Conservation (phyloP, 441 rosid genomes). For the Gossypium aridum region DNA sequence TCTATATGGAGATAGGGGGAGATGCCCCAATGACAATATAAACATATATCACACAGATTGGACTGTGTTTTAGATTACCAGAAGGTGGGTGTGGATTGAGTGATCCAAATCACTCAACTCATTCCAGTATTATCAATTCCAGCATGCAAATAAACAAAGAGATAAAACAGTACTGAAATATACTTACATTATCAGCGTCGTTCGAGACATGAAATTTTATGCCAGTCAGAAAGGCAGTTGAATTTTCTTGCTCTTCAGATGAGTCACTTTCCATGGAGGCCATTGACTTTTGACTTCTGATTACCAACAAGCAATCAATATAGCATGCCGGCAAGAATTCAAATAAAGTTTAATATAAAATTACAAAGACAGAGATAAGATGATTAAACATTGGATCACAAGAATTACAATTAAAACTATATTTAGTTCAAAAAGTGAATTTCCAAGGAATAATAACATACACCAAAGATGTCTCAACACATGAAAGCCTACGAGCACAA, state of each 20-base stretch:
- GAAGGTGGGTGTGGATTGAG: neutral
- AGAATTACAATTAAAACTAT: neutral
- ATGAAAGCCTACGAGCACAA: neutral
- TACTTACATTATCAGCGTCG: slow-evolving; percentile 51
- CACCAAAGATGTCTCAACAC: neutral
- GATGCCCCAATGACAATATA: neutral
- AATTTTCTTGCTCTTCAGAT: slow-evolving; percentile 39
- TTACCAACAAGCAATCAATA: slow-evolving; percentile 24
- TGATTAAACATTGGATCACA: neutral
- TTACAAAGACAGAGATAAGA: neutral
- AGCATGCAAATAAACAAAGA: neutral
- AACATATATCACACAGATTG: neutral
- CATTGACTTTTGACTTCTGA: slow-evolving; percentile 16
- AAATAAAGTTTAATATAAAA: neutral
- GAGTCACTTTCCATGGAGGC: slow-evolving; percentile 39
- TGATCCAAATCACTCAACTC: neutral
- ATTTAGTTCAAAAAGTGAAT: neutral
- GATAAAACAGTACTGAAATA: neutral
- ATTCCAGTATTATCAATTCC: neutral
- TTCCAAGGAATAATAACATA: neutral
- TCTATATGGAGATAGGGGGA: neutral
- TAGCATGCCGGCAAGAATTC: slow-evolving; percentile 7
- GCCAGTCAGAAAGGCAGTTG: slow-evolving; percentile 40
- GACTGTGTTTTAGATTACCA: neutral
- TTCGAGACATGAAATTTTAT: slow-evolving; percentile 51